Percentiles rank a stretch among this genome's conserved stretches.
phyloP scores from a whole-genome alignment of 108 stramenopile species.

The Bacterosira constricta region DNA sequence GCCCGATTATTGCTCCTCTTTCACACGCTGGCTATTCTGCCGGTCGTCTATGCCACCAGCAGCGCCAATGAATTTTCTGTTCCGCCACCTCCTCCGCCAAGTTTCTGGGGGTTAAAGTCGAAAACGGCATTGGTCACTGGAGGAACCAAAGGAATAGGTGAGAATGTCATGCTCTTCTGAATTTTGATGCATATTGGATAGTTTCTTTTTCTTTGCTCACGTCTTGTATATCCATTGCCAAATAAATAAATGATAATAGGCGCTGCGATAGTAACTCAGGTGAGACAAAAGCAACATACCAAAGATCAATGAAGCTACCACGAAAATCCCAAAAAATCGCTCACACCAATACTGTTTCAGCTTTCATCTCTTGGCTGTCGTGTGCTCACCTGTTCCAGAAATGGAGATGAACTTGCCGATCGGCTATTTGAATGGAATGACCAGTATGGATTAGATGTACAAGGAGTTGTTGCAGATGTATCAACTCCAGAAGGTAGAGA shows the following conservation, averaged over 20 bases:
- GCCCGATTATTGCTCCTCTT: not conserved
- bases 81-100: slow-evolving; percentile 38
- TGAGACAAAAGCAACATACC: slow-evolving; percentile 4
- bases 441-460: slow-evolving; percentile 61
- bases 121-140: slow-evolving; percentile 82
- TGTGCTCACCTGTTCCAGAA: slow-evolving; percentile 75
- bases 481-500: slow-evolving; percentile 66
- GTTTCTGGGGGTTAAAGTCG: slow-evolving; percentile 60
- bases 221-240: slow-evolving; percentile 41
- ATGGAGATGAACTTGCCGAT: slow-evolving; percentile 60
- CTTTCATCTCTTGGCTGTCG: slow-evolving; percentile 44
- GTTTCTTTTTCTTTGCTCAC: not conserved
- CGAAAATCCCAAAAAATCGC: no score
- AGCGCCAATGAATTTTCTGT: slow-evolving; percentile 11
- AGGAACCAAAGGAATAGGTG: slow-evolving; percentile 85
- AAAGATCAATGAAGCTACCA: not conserved
- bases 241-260: slow-evolving; percentile 54
- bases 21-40: not conserved
- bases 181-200: not conserved
- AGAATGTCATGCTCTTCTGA: slow-evolving; percentile 5
- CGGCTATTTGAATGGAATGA: slow-evolving; percentile 68
- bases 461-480: slow-evolving; percentile 76
- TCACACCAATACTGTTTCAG: not conserved
- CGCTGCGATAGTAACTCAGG: slow-evolving; percentile 50
- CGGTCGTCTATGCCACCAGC: not conserved